Conservation (phyloP, 371 early-diverging fungal species). For the Batkoa obscura region DNA sequence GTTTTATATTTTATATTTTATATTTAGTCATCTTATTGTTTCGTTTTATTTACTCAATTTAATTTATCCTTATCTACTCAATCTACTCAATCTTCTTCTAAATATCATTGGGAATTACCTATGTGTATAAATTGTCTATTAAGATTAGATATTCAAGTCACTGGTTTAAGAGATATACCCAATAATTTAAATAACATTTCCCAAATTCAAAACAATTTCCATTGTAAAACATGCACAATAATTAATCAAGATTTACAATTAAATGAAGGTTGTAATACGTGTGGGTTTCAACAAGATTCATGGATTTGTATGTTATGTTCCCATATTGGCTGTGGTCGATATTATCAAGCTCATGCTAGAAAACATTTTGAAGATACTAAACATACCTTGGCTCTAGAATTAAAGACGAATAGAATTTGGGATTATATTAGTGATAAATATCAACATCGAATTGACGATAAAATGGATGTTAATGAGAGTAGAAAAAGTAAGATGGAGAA, state of each 20-base stretch:
- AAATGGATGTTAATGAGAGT: no score
- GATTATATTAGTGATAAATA: constrained; percentile 88
- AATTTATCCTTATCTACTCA: neutral
- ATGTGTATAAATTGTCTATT: constrained; percentile 90
- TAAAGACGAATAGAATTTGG: constrained; percentile 91
- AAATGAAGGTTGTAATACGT: constrained; percentile 42
- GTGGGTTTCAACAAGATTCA: constrained; percentile 44
- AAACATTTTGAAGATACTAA: constrained; percentile 57
- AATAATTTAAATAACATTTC: no score
- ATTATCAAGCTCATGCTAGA: constrained; percentile 62
- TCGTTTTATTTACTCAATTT: neutral
- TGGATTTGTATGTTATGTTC: constrained; percentile 96
- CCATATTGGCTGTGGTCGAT: constrained; percentile 62
- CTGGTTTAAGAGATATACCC: no score
- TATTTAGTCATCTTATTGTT: neutral
- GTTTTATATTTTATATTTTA: neutral
- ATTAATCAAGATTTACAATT: constrained; percentile 3
- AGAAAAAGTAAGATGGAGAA: no score
- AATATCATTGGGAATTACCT: constrained; percentile 56
- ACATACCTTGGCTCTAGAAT: constrained; percentile 75
- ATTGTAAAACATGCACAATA: constrained; percentile 1
- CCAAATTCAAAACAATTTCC: no score
- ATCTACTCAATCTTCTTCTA: no score
- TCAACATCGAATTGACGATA: constrained; percentile 92
- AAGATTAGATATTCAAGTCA: constrained; percentile 60